Evolutionary conservation across 2,329 filamentous ascomycete genomes (phyloP), one percentile per base, ranked within the genome.

Genomic region (Verticillium dahliae): DNA sequence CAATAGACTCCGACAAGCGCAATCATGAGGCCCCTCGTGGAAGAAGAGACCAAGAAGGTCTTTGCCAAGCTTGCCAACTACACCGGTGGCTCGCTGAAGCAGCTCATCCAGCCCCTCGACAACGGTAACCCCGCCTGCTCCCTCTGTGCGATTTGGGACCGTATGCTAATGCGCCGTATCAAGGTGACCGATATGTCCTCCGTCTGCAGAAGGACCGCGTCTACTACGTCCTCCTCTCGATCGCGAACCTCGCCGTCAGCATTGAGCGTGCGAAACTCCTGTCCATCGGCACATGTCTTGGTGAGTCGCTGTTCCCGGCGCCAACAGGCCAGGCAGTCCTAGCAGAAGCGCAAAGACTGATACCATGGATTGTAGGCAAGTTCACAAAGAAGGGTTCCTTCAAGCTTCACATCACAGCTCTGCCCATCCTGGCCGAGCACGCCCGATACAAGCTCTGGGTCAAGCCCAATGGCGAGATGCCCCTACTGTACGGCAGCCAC

Each of bases 301-400:
- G 85, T 83, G 76, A 55, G 71, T 56, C 57, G 27, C 3, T 18
- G 15, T 34, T 31, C 27, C 15, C 45, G 11, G 7, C 9, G 18
- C 2, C 9, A 11, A 10, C 45, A 10, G 11, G 45, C 18, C 7
- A 27, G 1, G 45, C 11, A 27, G 15, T 13, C 45, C 7, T 18
- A 41, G 45, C 35, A 52, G 45, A 18, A 31, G n/a, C 18, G 11
- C 18, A 4, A 10, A 45, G 15, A 57, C 31, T 57, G 31, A 10
- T 56, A 27, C 10, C 45, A 22, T 18, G 45, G 18, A 4, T 34
- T 41, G 35, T 38, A 85, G 92, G 92, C 71, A 97, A 97, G 74
- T 96, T 97, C 80, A 97, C 93, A 65, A 98, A 97, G 81, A 91
- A 92, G 4, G 92, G 92, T 65, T 97, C 98, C 76, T 98, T 99